Evolutionary conservation across 495 filamentous ascomycete species (phyloP).

Genomic region (Tuber aestivum): DNA sequence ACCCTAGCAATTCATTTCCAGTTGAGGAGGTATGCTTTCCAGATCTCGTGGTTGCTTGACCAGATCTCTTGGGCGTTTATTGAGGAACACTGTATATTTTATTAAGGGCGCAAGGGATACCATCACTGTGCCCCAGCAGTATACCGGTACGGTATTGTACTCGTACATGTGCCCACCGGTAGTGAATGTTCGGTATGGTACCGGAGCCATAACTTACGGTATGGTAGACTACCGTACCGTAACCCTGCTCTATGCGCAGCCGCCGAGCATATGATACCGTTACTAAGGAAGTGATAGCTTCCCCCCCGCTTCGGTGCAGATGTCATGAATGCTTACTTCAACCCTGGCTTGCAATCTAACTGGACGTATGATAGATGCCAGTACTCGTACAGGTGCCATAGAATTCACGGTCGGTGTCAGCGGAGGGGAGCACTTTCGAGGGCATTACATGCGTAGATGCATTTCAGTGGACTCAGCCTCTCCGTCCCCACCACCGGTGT

Average conservation of each 20-base stretch:
- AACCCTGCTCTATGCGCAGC: background rate
- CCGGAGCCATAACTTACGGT: background rate
- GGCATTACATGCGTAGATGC: background rate
- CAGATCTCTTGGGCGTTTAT: no score
- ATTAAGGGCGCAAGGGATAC: no score
- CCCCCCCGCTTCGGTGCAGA: background rate
- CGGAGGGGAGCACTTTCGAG: background rate
- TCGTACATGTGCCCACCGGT: background rate
- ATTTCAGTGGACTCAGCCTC: constrained; percentile 5
- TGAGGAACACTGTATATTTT: no score
- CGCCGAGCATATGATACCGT: background rate
- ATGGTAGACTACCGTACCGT: no score
- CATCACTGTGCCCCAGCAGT: no score
- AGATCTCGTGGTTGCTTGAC: no score
- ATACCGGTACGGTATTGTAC: background rate
- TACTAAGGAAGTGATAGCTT: background rate
- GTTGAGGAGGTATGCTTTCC: no score
- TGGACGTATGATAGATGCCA: background rate
- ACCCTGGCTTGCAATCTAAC: background rate
- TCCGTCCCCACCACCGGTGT: background rate
- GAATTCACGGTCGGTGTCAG: background rate
- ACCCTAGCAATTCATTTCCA: no score
- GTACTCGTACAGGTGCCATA: background rate
- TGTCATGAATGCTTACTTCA: background rate
- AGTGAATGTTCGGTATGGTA: background rate